phyloP scores from a whole-genome alignment of 2,329 filamentous ascomycete species.

The Pestalotiopsis sp. region DNA sequence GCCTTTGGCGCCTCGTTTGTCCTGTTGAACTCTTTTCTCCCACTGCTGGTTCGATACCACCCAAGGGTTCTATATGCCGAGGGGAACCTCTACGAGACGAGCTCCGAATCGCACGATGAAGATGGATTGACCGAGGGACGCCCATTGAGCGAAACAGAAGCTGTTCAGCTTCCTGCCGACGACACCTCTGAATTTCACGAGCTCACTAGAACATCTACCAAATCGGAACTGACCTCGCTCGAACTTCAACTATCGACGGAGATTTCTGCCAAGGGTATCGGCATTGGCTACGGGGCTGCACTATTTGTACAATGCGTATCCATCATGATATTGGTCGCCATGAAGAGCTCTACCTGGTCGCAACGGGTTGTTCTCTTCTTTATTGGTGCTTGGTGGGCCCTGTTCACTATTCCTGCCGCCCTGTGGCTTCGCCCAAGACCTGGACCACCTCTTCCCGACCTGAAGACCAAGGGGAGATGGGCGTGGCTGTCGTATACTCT shows the following conservation, averaged over 20 bases:
- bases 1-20: conserved; percentile 96
- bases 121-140: conserved; percentile 26
- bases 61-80: conserved; percentile 46
- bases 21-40: conserved; percentile 91
- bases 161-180: conserved; percentile 46
- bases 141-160: conserved; percentile 42
- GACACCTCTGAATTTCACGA: conserved; percentile 28
- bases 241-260: conserved; percentile 84
- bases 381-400: conserved; percentile 89
- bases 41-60: conserved; percentile 86
- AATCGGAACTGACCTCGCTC: conserved; percentile 55
- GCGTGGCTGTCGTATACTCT: conserved; percentile 72
- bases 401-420: conserved; percentile 86
- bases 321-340: conserved; percentile 73
- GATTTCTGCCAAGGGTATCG: conserved; percentile 90
- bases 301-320: conserved; percentile 81
- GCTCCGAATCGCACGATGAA: conserved; percentile 32
- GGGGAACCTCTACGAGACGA: conserved; percentile 28
- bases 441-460: conserved; percentile 72
- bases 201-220: conserved; percentile 40
- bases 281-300: conserved; percentile 88
- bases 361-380: conserved; percentile 85
- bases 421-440: conserved; percentile 87
- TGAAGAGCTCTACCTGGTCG: conserved; percentile 80
- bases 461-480: conserved; percentile 37